A percentile compares a stretch with the other conserved stretches of the same genome.
phyloP scores from a whole-genome alignment of 805 yeast genomes.

The Komagataella mondaviorum region DNA sequence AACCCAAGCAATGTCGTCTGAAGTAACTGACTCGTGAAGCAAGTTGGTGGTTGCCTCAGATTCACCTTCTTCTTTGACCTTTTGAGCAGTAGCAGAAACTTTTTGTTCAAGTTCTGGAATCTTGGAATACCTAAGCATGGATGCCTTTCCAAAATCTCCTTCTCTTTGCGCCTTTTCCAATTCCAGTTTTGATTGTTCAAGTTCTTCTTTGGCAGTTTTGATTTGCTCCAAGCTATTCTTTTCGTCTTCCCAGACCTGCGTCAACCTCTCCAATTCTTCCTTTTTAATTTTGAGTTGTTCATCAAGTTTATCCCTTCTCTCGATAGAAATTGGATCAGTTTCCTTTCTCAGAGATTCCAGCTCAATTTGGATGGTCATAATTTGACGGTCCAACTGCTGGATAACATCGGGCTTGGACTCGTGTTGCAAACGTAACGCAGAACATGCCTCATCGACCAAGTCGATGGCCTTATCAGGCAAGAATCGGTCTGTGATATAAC shows the following conservation, averaged over 20 bases:
- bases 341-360: slow-evolving; percentile 89
- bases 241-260: slow-evolving; percentile 81
- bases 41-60: slow-evolving; percentile 19
- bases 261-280: slow-evolving; percentile 55
- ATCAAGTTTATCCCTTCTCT: slow-evolving; percentile 64
- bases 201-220: slow-evolving; percentile 65
- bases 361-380: slow-evolving; percentile 92
- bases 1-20: slow-evolving; percentile 89
- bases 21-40: slow-evolving; percentile 83
- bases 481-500: slow-evolving; percentile 85
- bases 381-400: slow-evolving; percentile 73
- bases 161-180: slow-evolving; percentile 72
- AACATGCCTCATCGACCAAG: slow-evolving; percentile 93
- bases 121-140: slow-evolving; percentile 75
- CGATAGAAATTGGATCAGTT: slow-evolving; percentile 71
- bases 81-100: slow-evolving; percentile 33
- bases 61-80: slow-evolving; percentile 9
- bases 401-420: slow-evolving; percentile 95
- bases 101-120: slow-evolving; percentile 69
- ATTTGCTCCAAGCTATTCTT: slow-evolving; percentile 62
- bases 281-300: slow-evolving; percentile 48
- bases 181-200: slow-evolving; percentile 76
- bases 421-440: slow-evolving; percentile 86
- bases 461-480: slow-evolving; percentile 96
- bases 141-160: slow-evolving; percentile 80